Evolutionary conservation across 768 basidiomycete genomes (phyloP), one percentile per base, ranked within the genome.

Genomic region (Lenzites betulinus): DNA sequence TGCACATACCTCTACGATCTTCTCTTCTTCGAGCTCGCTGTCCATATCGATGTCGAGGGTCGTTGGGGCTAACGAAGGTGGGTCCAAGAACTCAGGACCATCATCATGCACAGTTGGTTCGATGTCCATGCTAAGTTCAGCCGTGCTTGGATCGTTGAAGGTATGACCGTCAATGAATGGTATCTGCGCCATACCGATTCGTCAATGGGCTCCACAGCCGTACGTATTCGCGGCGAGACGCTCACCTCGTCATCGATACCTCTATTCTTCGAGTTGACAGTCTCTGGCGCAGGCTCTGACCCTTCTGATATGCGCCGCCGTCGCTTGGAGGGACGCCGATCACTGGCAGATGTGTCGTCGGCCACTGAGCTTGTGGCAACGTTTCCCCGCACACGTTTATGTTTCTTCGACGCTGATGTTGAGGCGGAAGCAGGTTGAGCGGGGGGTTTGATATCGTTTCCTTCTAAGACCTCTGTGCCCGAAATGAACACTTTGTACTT

Each of bases 381-480:
- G 15, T 22, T 42, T 35, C 13, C 30, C 4, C 30, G 18, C 23
- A 9, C n/a, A 13, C 36, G 44, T 43, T 56, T 56, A 2, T 35
- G 35, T 2, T 23, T n/a, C 9, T 35, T 36, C 12, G 57, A 44
- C 1, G 46, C 7, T 3, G 39, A 15, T 26, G 47, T 13, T 3
- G 47, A 25, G 7, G 52, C 23, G 3, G 38, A n/a, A 1, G 43
- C 0, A 3, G 13, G 8, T 28, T 15, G 13, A 11, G 9, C 30
- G 23, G 22, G 16, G 8, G 28, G 41, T 2, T 58, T 57, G 16
- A 64, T 58, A 4, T 59, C 59, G 11, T 58, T 43, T 3, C 43
- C 43, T 44, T 64, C 30, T 8, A 49, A 6, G 7, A 49, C 28
- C 28, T 49, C 33, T 41, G 39, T 33, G 11, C 35, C 15, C 3